Evolutionary conservation across 2,329 filamentous ascomycete genomes (phyloP).

Genomic region (Penicillium nordicum): DNA sequence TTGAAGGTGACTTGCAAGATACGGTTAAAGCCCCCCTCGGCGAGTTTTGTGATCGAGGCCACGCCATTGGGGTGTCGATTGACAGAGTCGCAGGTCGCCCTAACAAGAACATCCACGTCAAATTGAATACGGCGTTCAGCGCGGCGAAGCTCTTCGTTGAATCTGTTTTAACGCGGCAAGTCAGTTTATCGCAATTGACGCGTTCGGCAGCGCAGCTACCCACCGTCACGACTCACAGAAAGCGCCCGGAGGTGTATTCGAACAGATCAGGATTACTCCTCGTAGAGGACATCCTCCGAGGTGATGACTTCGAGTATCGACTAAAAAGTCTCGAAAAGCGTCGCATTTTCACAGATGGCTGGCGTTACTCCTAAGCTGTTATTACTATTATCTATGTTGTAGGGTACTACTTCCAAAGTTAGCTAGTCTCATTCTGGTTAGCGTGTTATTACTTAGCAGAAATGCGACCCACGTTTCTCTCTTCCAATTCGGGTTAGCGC

Average conservation of each 20-base stretch:
- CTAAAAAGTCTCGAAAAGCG: not conserved
- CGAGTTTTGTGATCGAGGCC: conserved; percentile 28
- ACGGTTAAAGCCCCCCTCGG: conserved; percentile 40
- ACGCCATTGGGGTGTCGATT: not conserved
- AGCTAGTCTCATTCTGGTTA: no score
- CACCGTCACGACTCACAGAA: conserved; percentile 2
- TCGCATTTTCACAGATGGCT: conserved; percentile 1
- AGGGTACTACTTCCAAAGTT: no score
- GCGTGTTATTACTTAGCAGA: no score
- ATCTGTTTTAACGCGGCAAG: not conserved
- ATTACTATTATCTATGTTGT: not conserved
- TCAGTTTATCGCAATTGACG: not conserved
- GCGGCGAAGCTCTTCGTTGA: conserved; percentile 12
- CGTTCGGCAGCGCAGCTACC: not conserved
- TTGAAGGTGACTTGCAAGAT: conserved; percentile 32
- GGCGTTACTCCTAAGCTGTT: not conserved
- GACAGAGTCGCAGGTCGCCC: conserved; percentile 5
- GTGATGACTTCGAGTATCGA: not conserved
- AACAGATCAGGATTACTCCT: not conserved
- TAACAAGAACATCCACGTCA: conserved; percentile 9
- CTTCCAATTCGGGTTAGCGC: no score
- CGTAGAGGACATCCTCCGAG: not conserved
- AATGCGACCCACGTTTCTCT: no score
- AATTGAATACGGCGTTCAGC: conserved; percentile 8
- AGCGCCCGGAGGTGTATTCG: conserved; percentile 6